These are phyloP conservation scores for Naganishia randhawae DNA, from an alignment of 768 basidiomycete species.

Conservation along the genomic window DNA sequence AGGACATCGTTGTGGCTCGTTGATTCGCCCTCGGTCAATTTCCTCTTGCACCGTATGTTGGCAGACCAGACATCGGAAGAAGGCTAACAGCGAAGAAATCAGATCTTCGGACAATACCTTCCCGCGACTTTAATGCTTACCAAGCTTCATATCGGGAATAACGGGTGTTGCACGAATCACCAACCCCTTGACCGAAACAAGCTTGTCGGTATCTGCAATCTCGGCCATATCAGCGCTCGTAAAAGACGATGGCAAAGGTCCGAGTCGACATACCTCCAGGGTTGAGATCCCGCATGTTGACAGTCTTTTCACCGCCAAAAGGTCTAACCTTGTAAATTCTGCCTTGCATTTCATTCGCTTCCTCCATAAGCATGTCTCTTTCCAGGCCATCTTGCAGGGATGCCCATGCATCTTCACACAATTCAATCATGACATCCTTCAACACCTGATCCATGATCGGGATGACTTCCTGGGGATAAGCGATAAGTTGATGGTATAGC, in stretches of 20 bases:
- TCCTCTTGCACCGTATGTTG: conserved; percentile 95
- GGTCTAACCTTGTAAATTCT: conserved; percentile 90
- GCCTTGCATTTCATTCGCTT: conserved; percentile 80
- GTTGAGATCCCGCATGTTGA: conserved; percentile 94
- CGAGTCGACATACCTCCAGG: conserved; percentile 65
- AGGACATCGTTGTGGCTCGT: conserved; percentile 85
- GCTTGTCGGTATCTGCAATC: conserved; percentile 85
- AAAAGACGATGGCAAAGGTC: not conserved
- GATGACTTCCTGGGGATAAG: conserved; percentile 95
- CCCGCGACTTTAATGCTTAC: conserved; percentile 38
- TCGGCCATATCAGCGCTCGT: conserved; percentile 13
- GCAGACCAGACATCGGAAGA: conserved; percentile 94
- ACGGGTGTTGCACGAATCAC: conserved; percentile 96
- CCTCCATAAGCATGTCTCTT: conserved; percentile 58
- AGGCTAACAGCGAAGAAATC: conserved; percentile 57
- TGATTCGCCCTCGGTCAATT: conserved; percentile 95
- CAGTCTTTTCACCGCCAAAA: conserved; percentile 63
- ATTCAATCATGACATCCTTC: conserved; percentile 84
- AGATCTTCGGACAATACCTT: not conserved
- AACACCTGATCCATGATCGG: conserved; percentile 96
- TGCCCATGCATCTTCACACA: conserved; percentile 67
- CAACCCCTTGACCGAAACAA: conserved; percentile 90
- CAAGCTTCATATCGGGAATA: conserved; percentile 94
- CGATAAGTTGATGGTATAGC: conserved; percentile 74
- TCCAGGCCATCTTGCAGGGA: conserved; percentile 60